Percentiles rank a stretch among this genome's conserved stretches.
Conservation (phyloP, 305 asterid species). For the Fraxinus paxiana region DNA sequence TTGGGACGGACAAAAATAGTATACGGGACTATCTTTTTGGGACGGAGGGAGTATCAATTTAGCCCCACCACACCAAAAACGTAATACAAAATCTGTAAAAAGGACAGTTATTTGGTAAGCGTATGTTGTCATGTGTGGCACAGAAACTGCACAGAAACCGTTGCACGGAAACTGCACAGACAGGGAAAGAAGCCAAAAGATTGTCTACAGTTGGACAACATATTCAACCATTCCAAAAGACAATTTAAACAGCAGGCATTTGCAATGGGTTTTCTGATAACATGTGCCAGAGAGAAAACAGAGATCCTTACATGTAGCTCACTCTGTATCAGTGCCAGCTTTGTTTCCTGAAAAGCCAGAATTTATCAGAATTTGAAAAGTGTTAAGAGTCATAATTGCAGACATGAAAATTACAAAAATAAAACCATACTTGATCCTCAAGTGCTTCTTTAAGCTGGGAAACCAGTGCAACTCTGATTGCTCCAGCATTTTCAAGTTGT, state of each 20-base stretch:
- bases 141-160: background rate
- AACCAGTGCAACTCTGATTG: constrained; percentile 56
- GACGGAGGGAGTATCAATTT: no score
- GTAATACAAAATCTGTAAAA: background rate
- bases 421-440: constrained; percentile 66
- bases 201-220: background rate
- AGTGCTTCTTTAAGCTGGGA: constrained; percentile 83
- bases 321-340: constrained; percentile 57
- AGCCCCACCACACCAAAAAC: background rate
- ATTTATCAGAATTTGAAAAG: constrained; percentile 22
- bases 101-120: background rate
- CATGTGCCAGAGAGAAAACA: constrained; percentile 20
- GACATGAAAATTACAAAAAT: constrained; percentile 8
- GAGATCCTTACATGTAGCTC: constrained; percentile 58
- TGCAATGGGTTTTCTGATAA: background rate
- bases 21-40: no score
- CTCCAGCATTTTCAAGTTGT: constrained; percentile 75
- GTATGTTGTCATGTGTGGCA: background rate
- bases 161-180: background rate
- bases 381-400: constrained; percentile 9
- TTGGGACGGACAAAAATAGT: no score
- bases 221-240: background rate
- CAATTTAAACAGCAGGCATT: background rate
- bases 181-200: background rate
- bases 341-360: constrained; percentile 65